phyloP scores from a whole-genome alignment of 805 yeast species.

The Zygoascus tannicola region DNA sequence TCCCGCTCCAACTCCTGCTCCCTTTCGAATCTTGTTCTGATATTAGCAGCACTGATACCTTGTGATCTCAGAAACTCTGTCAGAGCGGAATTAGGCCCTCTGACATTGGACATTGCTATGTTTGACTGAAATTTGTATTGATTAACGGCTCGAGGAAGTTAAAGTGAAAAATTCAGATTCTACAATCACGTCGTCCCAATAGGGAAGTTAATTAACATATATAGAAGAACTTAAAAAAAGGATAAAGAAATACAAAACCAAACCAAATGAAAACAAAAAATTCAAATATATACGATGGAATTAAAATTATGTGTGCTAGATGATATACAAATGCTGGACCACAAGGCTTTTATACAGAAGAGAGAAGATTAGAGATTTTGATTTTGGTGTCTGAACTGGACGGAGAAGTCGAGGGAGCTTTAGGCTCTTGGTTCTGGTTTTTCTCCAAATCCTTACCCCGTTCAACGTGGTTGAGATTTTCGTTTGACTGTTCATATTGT shows the following conservation, averaged over 20 bases:
- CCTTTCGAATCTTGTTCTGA: constrained; percentile 34
- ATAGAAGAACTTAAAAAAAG: not conserved
- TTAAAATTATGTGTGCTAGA: not conserved
- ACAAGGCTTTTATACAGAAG: constrained; percentile 8
- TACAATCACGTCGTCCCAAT: too few species aligned
- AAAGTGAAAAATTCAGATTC: too few species aligned
- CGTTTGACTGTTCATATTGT: too few species aligned
- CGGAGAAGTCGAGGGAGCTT: too few species aligned
- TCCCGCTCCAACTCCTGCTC: constrained; percentile 16
- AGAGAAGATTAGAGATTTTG: constrained; percentile 17
- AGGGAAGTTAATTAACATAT: not conserved
- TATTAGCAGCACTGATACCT: constrained; percentile 72
- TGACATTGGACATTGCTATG: constrained; percentile 8
- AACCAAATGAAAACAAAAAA: not conserved
- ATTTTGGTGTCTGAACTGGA: constrained; percentile 11
- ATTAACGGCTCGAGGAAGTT: too few species aligned
- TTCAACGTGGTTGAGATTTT: too few species aligned
- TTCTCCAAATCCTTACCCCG: too few species aligned
- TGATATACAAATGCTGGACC: too few species aligned
- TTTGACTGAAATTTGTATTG: too few species aligned
- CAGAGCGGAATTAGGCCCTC: constrained; percentile 54
- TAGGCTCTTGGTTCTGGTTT: too few species aligned
- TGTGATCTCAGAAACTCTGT: constrained; percentile 82
- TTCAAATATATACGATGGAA: not conserved
- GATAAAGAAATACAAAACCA: not conserved